Base-by-base conservation (phyloP, 2,329 filamentous ascomycete species). In the Fusarium sulawesiense region DNA sequence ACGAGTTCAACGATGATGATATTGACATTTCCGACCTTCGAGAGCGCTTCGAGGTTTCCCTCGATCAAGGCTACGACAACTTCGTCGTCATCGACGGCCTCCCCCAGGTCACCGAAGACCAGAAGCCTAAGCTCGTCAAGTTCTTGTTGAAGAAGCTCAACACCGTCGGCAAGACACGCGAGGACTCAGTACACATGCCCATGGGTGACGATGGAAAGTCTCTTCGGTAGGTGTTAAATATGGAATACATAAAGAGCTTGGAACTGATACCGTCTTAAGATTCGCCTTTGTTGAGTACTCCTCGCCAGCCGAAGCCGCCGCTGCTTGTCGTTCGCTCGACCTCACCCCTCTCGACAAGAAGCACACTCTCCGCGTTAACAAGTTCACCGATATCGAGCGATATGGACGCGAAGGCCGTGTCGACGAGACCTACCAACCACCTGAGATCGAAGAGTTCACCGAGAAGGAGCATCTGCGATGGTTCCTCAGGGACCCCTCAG, bases 201-300 rank as follows among this genome's bases (percentile, higher is more conserved):
- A 87, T 98, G 81, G 93, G 92, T 76, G 93, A 97, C 29, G 87
- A 94, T 79, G 92, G 92, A 76, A 92, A 92, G 84, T 96, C 94
- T 54, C 86, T 97, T 83, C 92, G 92, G 93, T 97, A 87, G 73
- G 88, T 83, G 55, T 37, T 37, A 40, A 47, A 40, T 25, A 34
- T 41, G 30, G 46, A 58, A 42, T 37, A 13, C 18, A 54, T 56
- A 47, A 41, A 45, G 41, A 48, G 42, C 53, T 44, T 58, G 49
- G 51, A 60, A 37, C 65, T 74, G 50, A 74, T 37, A 29, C 14
- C 18, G 18, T 41, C 6, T 49, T 74, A 74, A 97, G 94, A 72
- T 99, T 97, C 78, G 96, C 96, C 63, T 99, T 99, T 79, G 94
- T 99, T 76, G 96, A 99, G 81, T 99, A 95, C 83, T 92, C 93